Percentiles rank a stretch among this genome's conserved stretches.
phyloP scores from a whole-genome alignment of 352 stramenopile genomes.

The Phytopythium oedochilum region DNA sequence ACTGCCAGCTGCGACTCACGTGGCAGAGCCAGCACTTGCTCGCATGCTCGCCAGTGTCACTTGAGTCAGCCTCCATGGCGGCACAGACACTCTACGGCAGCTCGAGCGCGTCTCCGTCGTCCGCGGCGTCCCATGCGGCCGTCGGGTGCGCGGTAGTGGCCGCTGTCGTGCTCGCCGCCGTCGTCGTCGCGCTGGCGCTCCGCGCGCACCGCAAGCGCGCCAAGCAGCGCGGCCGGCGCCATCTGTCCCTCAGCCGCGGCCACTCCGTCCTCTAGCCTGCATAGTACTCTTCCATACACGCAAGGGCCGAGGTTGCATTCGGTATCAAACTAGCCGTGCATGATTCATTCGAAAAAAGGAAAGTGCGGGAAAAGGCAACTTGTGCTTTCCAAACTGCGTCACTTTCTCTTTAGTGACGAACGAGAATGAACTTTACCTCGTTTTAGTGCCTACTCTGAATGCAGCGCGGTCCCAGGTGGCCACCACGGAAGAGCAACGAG shows the following conservation, averaged over 20 bases:
- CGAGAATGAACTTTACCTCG: not conserved
- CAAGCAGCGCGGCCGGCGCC: not conserved
- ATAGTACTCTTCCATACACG: too few species aligned
- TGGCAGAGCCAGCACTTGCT: slow-evolving; percentile 6
- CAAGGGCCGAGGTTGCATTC: too few species aligned
- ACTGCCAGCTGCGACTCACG: slow-evolving; percentile 3
- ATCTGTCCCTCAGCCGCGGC: not conserved
- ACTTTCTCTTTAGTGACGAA: too few species aligned
- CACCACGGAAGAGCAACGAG: not conserved
- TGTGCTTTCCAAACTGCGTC: too few species aligned
- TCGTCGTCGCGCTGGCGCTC: not conserved
- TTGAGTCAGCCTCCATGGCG: not conserved
- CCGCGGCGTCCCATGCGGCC: not conserved
- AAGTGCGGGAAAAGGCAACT: too few species aligned
- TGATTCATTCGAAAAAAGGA: too few species aligned
- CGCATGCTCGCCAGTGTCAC: not conserved
- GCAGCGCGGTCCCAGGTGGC: not conserved
- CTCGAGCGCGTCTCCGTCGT: not conserved
- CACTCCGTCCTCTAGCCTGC: slow-evolving; percentile 2
- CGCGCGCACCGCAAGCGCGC: slow-evolving; percentile 5
- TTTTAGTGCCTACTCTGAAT: not conserved
- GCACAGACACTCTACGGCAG: not conserved
- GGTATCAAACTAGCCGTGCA: too few species aligned
- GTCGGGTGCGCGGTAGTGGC: slow-evolving; percentile 1
- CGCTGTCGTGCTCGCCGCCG: not conserved